A percentile compares a stretch with the other conserved stretches of the same genome.
Evolutionary conservation across 164 flowering plant species (phyloP).

Genomic region (Stephania japonica): DNA sequence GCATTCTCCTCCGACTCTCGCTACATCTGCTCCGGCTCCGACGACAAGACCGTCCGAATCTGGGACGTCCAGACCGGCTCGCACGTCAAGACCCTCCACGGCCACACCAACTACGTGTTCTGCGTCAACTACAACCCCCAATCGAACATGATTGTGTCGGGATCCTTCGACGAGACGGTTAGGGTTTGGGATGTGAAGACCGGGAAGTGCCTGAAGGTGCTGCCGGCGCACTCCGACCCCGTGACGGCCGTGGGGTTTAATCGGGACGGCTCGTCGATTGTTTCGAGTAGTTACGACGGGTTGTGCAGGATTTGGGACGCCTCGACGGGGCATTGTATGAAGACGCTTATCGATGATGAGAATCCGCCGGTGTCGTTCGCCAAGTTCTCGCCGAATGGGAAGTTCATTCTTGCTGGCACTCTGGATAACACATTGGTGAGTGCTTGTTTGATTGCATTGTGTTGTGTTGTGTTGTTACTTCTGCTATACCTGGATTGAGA

Average conservation of each 20-base stretch:
- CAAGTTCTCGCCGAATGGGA: slow-evolving; percentile 91
- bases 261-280: slow-evolving; percentile 67
- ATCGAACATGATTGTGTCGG: slow-evolving; percentile 79
- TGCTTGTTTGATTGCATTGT: background rate
- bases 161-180: slow-evolving; percentile 94
- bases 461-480: background rate
- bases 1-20: slow-evolving; percentile 85
- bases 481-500: too few species aligned
- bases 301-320: slow-evolving; percentile 95
- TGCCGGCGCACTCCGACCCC: slow-evolving; percentile 95
- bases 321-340: slow-evolving; percentile 87
- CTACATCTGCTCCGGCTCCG: slow-evolving; percentile 77
- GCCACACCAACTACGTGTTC: slow-evolving; percentile 94
- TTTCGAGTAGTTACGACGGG: slow-evolving; percentile 90
- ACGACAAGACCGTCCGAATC: slow-evolving; percentile 78
- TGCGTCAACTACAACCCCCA: slow-evolving; percentile 88
- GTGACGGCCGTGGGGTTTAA: slow-evolving; percentile 81
- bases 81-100: slow-evolving; percentile 55
- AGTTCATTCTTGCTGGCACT: slow-evolving; percentile 87
- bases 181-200: slow-evolving; percentile 90
- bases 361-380: slow-evolving; percentile 90
- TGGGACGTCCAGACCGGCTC: slow-evolving; percentile 66
- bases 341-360: slow-evolving; percentile 95
- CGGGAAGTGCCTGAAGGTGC: slow-evolving; percentile 84
- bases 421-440: slow-evolving; percentile 84